phyloP scores from a whole-genome alignment of 768 basidiomycete species.

The Boletus rubropictus region DNA sequence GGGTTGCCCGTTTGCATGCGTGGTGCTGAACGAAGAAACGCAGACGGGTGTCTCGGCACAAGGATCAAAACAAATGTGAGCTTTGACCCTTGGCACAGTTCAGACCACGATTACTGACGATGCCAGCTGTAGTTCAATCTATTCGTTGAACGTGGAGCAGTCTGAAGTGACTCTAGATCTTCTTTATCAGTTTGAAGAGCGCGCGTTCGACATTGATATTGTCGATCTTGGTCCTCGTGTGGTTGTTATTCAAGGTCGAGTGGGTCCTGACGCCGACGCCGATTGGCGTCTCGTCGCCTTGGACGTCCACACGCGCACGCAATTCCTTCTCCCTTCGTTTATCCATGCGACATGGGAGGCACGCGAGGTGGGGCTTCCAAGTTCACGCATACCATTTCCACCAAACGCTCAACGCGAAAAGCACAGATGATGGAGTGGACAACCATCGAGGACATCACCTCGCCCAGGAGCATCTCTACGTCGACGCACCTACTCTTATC shows the following conservation, averaged over 20 bases:
- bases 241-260: slow-evolving; percentile 2
- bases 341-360: not conserved
- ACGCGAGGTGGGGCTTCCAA: not conserved
- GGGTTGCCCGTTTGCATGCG: slow-evolving; percentile 16
- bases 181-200: slow-evolving; percentile 10
- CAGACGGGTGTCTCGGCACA: not conserved
- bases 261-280: not conserved
- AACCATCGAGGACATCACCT: not conserved
- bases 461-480: slow-evolving; percentile 11
- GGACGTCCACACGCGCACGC: slow-evolving; percentile 14
- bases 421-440: not conserved
- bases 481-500: slow-evolving; percentile 18
- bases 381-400: not conserved
- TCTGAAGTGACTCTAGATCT: slow-evolving; percentile 8
- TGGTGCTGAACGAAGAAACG: slow-evolving; percentile 3
- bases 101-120: not conserved
- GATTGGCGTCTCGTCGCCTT: slow-evolving; percentile 5
- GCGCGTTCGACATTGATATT: not conserved
- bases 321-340: not conserved
- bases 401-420: not conserved
- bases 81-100: not conserved
- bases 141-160: slow-evolving; percentile 2
- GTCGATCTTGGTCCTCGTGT: slow-evolving; percentile 16
- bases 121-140: slow-evolving; percentile 3
- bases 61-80: slow-evolving; percentile 3